Conservation (phyloP, 139 green algal genomes). For the Chlamydomonas eustigma region DNA sequence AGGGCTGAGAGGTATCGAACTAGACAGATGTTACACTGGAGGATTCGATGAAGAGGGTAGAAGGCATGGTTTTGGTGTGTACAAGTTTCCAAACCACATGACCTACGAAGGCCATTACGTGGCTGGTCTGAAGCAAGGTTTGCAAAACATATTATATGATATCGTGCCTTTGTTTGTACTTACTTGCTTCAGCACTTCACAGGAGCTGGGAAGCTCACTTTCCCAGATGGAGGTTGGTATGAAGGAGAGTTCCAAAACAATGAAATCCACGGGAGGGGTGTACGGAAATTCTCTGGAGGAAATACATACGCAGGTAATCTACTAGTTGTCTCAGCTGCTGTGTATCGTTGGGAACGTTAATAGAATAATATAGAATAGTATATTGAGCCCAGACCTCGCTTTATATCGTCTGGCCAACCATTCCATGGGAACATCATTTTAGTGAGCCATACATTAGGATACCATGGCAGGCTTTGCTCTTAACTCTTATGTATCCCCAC, state of each 20-base stretch:
- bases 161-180: no score
- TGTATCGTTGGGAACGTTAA: no score
- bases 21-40: conserved; percentile 29
- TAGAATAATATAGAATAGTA: no score
- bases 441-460: no score
- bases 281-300: conserved; percentile 30
- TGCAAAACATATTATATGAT: conserved; percentile 4
- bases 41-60: conserved; percentile 20
- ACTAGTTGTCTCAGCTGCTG: no score
- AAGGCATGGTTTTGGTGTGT: conserved; percentile 26
- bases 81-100: conserved; percentile 26
- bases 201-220: conserved; percentile 30
- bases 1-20: conserved; percentile 24
- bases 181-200: neutral
- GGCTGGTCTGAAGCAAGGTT: conserved; percentile 39
- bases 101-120: conserved; percentile 39
- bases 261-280: conserved; percentile 23
- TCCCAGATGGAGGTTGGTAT: conserved; percentile 32
- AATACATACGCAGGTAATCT: conserved; percentile 15
- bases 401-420: no score
- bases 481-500: no score
- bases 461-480: no score
- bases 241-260: conserved; percentile 19
- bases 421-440: no score
- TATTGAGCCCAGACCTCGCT: no score